phyloP scores from a whole-genome alignment of 768 basidiomycete genomes.

The Xerocomellus chrysenteron region DNA sequence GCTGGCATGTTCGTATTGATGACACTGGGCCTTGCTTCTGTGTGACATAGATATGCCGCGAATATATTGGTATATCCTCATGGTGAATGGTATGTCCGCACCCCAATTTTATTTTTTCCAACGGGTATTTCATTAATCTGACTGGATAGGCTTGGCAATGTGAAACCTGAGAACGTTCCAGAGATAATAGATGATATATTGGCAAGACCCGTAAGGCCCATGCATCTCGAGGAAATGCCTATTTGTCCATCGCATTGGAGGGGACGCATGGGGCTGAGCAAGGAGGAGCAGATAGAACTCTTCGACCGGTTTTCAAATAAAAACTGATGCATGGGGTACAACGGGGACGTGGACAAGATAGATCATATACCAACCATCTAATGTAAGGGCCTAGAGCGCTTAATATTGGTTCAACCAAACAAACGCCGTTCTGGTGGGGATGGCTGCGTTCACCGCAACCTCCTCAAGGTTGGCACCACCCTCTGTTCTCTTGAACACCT shows the following conservation, averaged over 20 bases:
- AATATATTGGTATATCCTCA: conserved; percentile 68
- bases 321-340: background rate
- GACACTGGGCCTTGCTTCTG: too few species aligned
- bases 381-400: too few species aligned
- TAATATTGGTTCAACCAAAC: conserved; percentile 36
- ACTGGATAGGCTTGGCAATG: conserved; percentile 56
- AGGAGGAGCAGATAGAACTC: conserved; percentile 53
- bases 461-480: conserved; percentile 51
- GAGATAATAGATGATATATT: conserved; percentile 48
- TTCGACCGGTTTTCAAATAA: conserved; percentile 12
- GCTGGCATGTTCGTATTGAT: background rate
- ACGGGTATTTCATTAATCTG: background rate
- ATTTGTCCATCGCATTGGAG: conserved; percentile 58
- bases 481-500: conserved; percentile 52
- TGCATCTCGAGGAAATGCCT: conserved; percentile 33
- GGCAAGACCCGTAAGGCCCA: conserved; percentile 28
- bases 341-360: background rate
- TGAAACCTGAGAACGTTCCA: conserved; percentile 58
- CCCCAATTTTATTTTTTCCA: background rate
- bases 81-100: conserved; percentile 61
- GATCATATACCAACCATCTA: background rate
- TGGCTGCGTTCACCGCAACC: conserved; percentile 51
- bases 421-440: conserved; percentile 53
- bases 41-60: conserved; percentile 61
- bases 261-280: conserved; percentile 66